Evolutionary conservation across 2,329 filamentous ascomycete species (phyloP), one percentile per base, ranked within the genome.

Genomic region (Blumeria hordei): DNA sequence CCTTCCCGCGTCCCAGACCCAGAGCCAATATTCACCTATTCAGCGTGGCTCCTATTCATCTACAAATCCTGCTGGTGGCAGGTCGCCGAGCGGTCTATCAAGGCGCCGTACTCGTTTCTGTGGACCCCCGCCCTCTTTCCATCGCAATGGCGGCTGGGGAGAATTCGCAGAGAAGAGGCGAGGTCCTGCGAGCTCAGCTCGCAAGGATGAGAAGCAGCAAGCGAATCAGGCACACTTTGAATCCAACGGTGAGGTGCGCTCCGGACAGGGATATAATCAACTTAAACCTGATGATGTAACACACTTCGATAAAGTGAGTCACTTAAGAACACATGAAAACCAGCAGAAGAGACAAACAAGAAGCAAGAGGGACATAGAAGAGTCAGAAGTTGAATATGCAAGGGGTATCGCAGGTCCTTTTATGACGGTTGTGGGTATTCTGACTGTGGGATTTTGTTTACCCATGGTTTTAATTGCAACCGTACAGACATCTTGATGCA

Each of bases 101-200:
- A 77, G 82, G 43, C 77, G 90, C 28, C 74, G 86, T 2, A 78
- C 80, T 1, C 74, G 81, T 4, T 95, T 93, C 67, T 77, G 77
- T 18, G 90, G 90, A 0, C 90, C 92, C 3, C 88, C 92, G 53
- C 88, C 90, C 0, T 85, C 80, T 59, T 96, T 95, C 70, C 95
- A 87, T 68, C 76, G 81, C 16, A 80, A 75, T 58, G 88, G 87
- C 4, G 86, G 84, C 3, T 93, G 87, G 75, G 85, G 85, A 51
- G 66, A 70, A 2, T 77, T 85, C 57, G 65, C 69, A 2, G 74
- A 74, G 37, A 83, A 83, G 68, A 67, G 79, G 39, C 67, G 69
- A 55, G 72, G 72, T 37, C 74, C 74, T 37, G 54, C 57, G 49
- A 41, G 63, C 41, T 54, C 58, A 3, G 54, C 57, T 9, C 56